phyloP scores from a whole-genome alignment of 371 early-diverging fungal genomes.

The Apophysomyces sp. region DNA sequence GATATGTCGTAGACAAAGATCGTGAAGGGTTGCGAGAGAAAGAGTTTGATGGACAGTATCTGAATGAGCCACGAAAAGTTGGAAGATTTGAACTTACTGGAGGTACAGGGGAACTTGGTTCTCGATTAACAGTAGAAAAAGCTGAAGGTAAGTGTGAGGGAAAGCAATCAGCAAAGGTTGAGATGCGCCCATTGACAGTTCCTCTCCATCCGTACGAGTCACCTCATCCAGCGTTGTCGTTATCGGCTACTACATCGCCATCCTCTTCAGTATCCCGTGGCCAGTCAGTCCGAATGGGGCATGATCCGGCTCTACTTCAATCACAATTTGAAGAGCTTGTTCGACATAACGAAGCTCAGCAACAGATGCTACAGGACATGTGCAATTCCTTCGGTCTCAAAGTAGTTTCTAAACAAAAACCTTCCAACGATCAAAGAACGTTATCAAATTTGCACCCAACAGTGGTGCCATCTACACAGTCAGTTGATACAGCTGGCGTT shows the following conservation, averaged over 20 bases:
- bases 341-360: slow-evolving; percentile 34
- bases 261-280: slow-evolving; percentile 36
- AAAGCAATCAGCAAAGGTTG: not conserved
- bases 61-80: slow-evolving; percentile 18
- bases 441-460: too few species aligned
- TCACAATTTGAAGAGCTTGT: slow-evolving; percentile 36
- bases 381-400: not conserved
- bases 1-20: not conserved
- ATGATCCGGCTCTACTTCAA: slow-evolving; percentile 9
- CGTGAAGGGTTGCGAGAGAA: not conserved
- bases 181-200: not conserved
- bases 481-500: not conserved
- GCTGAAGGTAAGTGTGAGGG: not conserved
- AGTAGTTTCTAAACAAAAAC: not conserved
- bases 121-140: not conserved
- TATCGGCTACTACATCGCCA: slow-evolving; percentile 13
- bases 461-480: not conserved
- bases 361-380: slow-evolving; percentile 25
- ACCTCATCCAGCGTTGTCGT: not conserved
- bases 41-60: not conserved
- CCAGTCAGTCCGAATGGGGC: slow-evolving; percentile 6
- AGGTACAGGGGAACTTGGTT: not conserved
- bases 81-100: slow-evolving; percentile 27
- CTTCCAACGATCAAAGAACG: not conserved
- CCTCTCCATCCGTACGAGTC: slow-evolving; percentile 13